These are phyloP conservation scores for Triglochin maritima DNA, from an alignment of 106 monocot species.

Conservation along the genomic window DNA sequence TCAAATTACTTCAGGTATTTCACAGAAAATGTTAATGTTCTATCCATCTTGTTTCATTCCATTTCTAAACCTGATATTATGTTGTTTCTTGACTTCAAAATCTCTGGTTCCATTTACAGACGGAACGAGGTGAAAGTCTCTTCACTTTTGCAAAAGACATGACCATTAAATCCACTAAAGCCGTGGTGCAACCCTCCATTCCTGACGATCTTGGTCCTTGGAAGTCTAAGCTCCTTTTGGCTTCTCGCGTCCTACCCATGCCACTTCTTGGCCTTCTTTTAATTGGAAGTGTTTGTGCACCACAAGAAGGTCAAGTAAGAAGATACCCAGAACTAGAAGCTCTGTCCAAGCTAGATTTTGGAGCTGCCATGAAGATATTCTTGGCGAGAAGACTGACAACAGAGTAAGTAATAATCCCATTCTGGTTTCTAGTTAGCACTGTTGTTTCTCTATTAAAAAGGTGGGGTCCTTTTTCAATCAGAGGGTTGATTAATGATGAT, in stretches of 20 bases:
- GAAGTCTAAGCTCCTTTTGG: slow-evolving; percentile 74
- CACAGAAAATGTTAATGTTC: neutral
- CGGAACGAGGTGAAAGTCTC: slow-evolving; percentile 84
- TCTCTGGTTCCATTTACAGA: slow-evolving; percentile 22
- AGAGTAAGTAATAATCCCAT: slow-evolving; percentile 32
- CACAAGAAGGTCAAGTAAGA: slow-evolving; percentile 26
- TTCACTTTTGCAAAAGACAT: slow-evolving; percentile 75
- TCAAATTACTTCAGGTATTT: slow-evolving; percentile 69
- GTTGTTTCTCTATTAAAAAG: too few relatives aligned
- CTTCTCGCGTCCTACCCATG: slow-evolving; percentile 85
- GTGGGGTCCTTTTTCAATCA: too few relatives aligned
- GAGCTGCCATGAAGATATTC: slow-evolving; percentile 82
- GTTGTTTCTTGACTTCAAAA: too few relatives aligned
- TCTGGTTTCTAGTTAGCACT: neutral
- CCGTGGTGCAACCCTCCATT: slow-evolving; percentile 46
- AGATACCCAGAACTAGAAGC: slow-evolving; percentile 63
- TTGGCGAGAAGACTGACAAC: slow-evolving; percentile 79
- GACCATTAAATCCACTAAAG: slow-evolving; percentile 73
- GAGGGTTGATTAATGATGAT: too few relatives aligned
- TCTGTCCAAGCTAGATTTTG: slow-evolving; percentile 67
- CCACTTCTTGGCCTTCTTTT: slow-evolving; percentile 76
- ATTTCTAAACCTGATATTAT: neutral
- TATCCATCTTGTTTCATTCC: neutral
- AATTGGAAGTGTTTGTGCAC: slow-evolving; percentile 60
- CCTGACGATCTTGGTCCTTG: slow-evolving; percentile 63